Evolutionary conservation across 2,329 filamentous ascomycete species (phyloP).

Genomic region (Neoscytalidium dimidiatum): DNA sequence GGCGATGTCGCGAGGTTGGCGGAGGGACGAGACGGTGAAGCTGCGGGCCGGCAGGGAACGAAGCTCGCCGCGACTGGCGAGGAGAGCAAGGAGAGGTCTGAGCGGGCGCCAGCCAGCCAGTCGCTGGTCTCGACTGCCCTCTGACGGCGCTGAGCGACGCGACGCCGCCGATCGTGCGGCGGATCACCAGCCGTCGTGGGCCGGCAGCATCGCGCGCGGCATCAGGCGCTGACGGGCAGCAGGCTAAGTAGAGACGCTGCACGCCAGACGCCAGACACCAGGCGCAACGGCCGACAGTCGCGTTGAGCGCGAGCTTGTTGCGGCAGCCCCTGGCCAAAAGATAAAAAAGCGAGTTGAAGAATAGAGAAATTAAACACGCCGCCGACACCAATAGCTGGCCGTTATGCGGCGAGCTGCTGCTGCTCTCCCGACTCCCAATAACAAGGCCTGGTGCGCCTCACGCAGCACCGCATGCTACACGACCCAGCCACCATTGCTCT

Average conservation of each 20-base stretch:
- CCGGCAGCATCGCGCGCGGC: neutral
- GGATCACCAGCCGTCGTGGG: conserved; percentile 11
- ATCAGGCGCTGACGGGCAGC: neutral
- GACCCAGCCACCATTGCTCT: neutral
- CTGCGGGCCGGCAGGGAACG: neutral
- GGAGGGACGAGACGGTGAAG: conserved; percentile 13
- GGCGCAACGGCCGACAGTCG: neutral
- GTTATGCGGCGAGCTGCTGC: conserved; percentile 4
- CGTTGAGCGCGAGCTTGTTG: neutral
- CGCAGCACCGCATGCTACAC: neutral
- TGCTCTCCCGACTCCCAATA: conserved; percentile 12
- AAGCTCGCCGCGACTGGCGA: neutral
- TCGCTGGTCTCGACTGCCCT: neutral
- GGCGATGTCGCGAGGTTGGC: conserved; percentile 1
- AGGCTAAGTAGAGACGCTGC: neutral
- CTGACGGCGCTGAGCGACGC: neutral
- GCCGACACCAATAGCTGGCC: conserved; percentile 12
- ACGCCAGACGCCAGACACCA: neutral
- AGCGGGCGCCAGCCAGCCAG: conserved; percentile 4
- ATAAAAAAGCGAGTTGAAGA: neutral
- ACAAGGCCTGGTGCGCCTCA: conserved; percentile 7
- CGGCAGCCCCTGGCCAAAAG: neutral
- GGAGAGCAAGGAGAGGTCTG: neutral
- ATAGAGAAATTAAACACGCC: conserved; percentile 14
- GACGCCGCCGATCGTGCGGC: conserved; percentile 5